These are phyloP conservation scores for Colletotrichum abscissum DNA, from an alignment of 2,329 filamentous ascomycete genomes.

Conservation along the genomic window DNA sequence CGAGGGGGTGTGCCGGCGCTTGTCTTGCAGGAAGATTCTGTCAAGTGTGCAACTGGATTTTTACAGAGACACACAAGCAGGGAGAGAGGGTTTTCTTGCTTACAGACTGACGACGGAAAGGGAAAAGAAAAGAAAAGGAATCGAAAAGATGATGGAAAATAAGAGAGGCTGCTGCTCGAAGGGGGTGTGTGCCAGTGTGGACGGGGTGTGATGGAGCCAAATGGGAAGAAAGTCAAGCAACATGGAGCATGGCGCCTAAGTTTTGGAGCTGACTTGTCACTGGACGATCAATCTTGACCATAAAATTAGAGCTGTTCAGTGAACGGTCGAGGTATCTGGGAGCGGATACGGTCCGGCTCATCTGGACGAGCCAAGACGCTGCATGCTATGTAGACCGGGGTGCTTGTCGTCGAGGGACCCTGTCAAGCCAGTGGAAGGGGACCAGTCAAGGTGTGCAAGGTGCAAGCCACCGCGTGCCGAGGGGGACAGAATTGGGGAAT, in stretches of 20 bases:
- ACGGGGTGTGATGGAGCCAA: conserved; percentile 50
- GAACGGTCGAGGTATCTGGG: conserved; percentile 32
- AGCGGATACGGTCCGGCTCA: conserved; percentile 38
- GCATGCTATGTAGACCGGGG: conserved; percentile 30
- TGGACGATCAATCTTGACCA: conserved; percentile 52
- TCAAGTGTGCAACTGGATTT: conserved; percentile 8
- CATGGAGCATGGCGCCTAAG: conserved; percentile 56
- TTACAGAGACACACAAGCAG: neutral
- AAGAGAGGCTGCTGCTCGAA: conserved; percentile 34
- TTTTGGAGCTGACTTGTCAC: conserved; percentile 53
- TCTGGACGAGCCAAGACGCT: conserved; percentile 36
- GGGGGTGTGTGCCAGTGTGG: conserved; percentile 29
- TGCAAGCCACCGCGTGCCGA: conserved; percentile 37
- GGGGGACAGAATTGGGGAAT: conserved; percentile 32
- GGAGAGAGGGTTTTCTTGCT: conserved; percentile 4
- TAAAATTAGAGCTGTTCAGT: conserved; percentile 54
- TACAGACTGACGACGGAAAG: conserved; percentile 28
- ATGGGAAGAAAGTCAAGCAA: conserved; percentile 48
- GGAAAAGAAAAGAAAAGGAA: conserved; percentile 36
- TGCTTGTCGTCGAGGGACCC: conserved; percentile 31
- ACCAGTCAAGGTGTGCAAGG: conserved; percentile 19
- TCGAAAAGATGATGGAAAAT: conserved; percentile 38
- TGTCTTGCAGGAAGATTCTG: conserved; percentile 45
- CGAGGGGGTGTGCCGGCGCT: conserved; percentile 46
- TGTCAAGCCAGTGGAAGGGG: conserved; percentile 26